phyloP scores from a whole-genome alignment of 179 eudicot species.

The Kewa caespitosa region DNA sequence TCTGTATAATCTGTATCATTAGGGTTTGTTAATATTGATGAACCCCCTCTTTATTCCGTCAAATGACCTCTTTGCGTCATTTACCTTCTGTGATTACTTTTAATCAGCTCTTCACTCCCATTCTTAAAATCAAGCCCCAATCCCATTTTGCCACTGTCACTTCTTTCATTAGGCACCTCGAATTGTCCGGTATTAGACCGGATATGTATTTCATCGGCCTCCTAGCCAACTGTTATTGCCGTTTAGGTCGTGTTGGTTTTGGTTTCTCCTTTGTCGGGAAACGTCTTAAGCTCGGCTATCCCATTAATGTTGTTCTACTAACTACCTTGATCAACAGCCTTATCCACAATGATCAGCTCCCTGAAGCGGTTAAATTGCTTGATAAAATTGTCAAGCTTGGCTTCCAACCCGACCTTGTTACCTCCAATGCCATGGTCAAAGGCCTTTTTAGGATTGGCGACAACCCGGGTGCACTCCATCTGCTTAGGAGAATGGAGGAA shows the following conservation, averaged over 20 bases:
- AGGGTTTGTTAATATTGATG: no score
- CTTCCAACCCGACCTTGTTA: background rate
- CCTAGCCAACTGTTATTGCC: slow-evolving; percentile 12
- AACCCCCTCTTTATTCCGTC: background rate
- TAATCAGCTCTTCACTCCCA: background rate
- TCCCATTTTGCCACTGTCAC: background rate
- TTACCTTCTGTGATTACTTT: background rate
- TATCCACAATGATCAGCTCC: background rate
- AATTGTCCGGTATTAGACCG: slow-evolving; percentile 6
- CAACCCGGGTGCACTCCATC: background rate
- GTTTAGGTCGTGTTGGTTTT: slow-evolving; percentile 9
- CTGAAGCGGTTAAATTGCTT: background rate
- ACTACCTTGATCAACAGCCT: slow-evolving; percentile 11
- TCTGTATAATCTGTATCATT: no score
- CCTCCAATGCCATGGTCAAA: background rate
- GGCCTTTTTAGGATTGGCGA: slow-evolving; percentile 4
- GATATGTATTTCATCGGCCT: background rate
- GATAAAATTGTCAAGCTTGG: slow-evolving; percentile 8
- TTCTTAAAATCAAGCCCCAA: background rate
- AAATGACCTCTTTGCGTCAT: background rate
- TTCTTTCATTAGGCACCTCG: background rate
- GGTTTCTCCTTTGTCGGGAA: slow-evolving; percentile 2
- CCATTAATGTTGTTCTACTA: background rate
- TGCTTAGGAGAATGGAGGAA: slow-evolving; percentile 7
- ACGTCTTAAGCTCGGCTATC: slow-evolving; percentile 6